Evolutionary conservation across 1,139 yeast species (phyloP).

Genomic region (Geotrichum carabidarum): DNA sequence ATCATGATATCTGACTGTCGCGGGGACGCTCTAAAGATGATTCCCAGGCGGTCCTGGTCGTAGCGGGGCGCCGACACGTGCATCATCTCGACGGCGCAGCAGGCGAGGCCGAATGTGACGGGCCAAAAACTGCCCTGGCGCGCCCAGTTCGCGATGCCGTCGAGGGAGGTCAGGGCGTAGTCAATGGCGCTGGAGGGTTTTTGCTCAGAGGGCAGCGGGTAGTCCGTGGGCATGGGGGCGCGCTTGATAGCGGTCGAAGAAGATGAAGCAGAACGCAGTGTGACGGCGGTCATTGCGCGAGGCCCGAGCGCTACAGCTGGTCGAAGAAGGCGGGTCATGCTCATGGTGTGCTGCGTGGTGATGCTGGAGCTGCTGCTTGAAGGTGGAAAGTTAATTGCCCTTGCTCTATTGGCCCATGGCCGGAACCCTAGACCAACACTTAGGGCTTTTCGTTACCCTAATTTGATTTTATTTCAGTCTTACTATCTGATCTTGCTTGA

Average conservation of each 20-base stretch:
- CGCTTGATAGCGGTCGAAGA: slow-evolving; percentile 18
- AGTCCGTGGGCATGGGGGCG: slow-evolving; percentile 43
- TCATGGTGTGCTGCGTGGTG: slow-evolving; percentile 6
- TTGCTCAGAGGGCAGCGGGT: slow-evolving; percentile 50
- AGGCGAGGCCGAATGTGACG: slow-evolving; percentile 84
- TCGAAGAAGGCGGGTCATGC: slow-evolving; percentile 10
- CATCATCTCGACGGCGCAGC: slow-evolving; percentile 96
- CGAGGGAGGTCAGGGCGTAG: slow-evolving; percentile 80
- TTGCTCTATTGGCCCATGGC: background rate
- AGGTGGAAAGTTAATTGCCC: background rate
- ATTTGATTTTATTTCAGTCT: background rate
- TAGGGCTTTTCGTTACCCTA: background rate
- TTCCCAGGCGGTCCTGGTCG: slow-evolving; percentile 90
- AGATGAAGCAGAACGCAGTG: slow-evolving; percentile 17
- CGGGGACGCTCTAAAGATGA: slow-evolving; percentile 91
- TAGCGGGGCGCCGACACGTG: slow-evolving; percentile 88
- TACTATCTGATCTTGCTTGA: no score
- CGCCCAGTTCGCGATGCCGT: slow-evolving; percentile 85
- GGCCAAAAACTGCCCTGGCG: slow-evolving; percentile 94
- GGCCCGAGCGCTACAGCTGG: slow-evolving; percentile 7
- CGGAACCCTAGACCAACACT: background rate
- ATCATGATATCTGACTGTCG: slow-evolving; percentile 92
- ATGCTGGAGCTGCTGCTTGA: background rate
- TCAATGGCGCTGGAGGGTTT: slow-evolving; percentile 59
- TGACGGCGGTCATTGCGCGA: slow-evolving; percentile 5